Base-by-base conservation (phyloP, 1,284 basidiomycete genomes). In the Fomitopsis schrenkii region DNA sequence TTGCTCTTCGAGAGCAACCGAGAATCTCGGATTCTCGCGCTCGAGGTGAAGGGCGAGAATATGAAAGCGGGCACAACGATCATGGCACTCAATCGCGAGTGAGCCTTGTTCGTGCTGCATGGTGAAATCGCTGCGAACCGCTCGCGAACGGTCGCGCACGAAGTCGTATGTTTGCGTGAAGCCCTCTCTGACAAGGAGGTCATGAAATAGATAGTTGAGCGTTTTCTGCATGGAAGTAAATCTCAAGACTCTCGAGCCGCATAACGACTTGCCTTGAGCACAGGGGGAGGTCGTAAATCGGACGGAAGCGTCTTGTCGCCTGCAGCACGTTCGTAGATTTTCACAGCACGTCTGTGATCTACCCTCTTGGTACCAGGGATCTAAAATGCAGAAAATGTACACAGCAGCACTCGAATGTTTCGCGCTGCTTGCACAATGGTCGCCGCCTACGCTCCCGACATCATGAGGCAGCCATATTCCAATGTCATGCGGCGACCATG, bases 271-370 rank as follows among this genome's bases (percentile, higher is more conserved):
- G 91, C 91, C 76, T 90, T 89, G 55, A 98, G 86, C 19, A 97
- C 86, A 8, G 77, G 76, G 0, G 95, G 94, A 17, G 97, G 95
- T 19, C 97, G 87, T 56, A 99, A 80, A 72, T 99, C 97, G 0
- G 94, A 95, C 1, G 97, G 96, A 1, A 97, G 74, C 0, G 87
- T 90, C 73, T 95, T 94, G 76, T 97, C 93, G 3, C 97, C 96
- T 1, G 95, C 94, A 70, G 94, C 95, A 38, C 97, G 89, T 69
- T 97, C 94, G 73, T 97, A 99, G 69, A 92, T 93, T 72, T 97
- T 97, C 59, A 98, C 97, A 0, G 96, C 95, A 56, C 90, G 87
- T 41, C 80, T 79, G 64, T 95, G 94, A 69, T 97, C 90, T 15
- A 98, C 90, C 22, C 89, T 82, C 70, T 87, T 88, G 53, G 87